These are phyloP conservation scores for Sanghuangporus sanghuang DNA, from an alignment of 1,284 basidiomycete genomes.

Conservation along the genomic window DNA sequence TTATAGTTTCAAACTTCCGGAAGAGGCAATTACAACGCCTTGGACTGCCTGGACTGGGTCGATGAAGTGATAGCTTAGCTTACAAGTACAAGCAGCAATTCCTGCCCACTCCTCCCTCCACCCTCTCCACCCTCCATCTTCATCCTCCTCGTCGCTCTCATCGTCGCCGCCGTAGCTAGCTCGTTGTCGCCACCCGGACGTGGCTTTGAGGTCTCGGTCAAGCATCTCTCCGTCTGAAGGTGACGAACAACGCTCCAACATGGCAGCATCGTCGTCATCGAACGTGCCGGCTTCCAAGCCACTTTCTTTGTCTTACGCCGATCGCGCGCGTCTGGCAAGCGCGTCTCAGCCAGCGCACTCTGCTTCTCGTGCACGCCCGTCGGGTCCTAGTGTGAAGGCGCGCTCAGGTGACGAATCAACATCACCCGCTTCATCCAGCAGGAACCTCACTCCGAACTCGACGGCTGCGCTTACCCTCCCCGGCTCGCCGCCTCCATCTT, in stretches of 20 bases:
- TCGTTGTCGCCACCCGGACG: not conserved
- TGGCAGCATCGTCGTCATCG: constrained; percentile 12
- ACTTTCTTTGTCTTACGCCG: constrained; percentile 50
- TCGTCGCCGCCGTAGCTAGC: not conserved
- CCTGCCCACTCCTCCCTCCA: not conserved
- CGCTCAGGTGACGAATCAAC: constrained; percentile 11
- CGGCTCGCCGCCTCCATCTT: constrained; percentile 18
- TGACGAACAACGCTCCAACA: constrained; percentile 2
- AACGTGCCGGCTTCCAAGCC: constrained; percentile 22
- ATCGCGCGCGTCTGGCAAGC: constrained; percentile 48
- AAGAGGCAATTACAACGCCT: too few species aligned
- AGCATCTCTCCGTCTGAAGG: not conserved
- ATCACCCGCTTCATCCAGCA: constrained; percentile 21
- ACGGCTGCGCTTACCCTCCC: constrained; percentile 10
- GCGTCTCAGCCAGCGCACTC: constrained; percentile 15
- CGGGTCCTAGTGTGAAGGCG: constrained; percentile 17
- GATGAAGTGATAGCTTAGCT: not conserved
- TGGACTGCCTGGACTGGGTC: not conserved
- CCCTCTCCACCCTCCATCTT: not conserved
- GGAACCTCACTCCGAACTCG: constrained; percentile 12
- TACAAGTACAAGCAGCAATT: not conserved
- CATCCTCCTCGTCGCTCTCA: constrained; percentile 1
- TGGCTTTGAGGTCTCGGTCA: not conserved
- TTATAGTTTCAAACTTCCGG: too few species aligned
- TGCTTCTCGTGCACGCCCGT: constrained; percentile 12